Evolutionary conservation across 1,284 basidiomycete genomes (phyloP), one percentile per base, ranked within the genome.

Genomic region (Ganoderma sp.): DNA sequence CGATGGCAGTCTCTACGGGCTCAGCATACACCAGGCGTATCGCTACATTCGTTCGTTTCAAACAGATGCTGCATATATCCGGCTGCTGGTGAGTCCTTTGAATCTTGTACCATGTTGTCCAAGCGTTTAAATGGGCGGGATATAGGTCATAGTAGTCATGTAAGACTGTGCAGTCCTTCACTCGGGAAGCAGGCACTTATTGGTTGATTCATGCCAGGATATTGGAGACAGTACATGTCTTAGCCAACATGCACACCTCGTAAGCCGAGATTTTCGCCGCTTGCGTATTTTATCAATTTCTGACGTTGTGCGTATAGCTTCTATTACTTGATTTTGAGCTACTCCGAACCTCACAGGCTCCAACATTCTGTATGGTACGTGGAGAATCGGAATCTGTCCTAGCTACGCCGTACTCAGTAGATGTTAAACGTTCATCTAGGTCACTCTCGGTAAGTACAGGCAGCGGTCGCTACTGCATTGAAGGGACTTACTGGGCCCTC

Each of bases 41-140:
- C 50, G 65, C 19, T 71, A 71, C 54, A 42, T 58, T 10, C 69
- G 67, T 19, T 56, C 67, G 22, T 67, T 68, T 39, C 67, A 65
- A 7, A 45, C 42, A 34, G 69, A 71, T 34, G 52, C 58, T 6
- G 19, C 50, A 0, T 65, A 67, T 39, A 68, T 71, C 22, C 43
- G 61, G 22, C 37, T 57, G n/a, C 28, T 68, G 43, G 69, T 71
- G 25, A 37, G 61, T 45, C 17, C 7, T n/a, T 42, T 14, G 42
- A 8, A 17, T 17, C 34, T 22, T 22, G 32, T 57, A 19, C 41
- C 5, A 28, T 19, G 15, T 28, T 22, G 19, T 50, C 28, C 32
- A 2, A 19, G 22, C 32, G 25, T 45, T 32, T 5, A 48, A 28
- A 28, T 42, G 3, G 7, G 22, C 42, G 28, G 28, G 22, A 25